These are phyloP conservation scores for Penicillium fuscoglaucum DNA, from an alignment of 2,329 filamentous ascomycete species.

Conservation along the genomic window DNA sequence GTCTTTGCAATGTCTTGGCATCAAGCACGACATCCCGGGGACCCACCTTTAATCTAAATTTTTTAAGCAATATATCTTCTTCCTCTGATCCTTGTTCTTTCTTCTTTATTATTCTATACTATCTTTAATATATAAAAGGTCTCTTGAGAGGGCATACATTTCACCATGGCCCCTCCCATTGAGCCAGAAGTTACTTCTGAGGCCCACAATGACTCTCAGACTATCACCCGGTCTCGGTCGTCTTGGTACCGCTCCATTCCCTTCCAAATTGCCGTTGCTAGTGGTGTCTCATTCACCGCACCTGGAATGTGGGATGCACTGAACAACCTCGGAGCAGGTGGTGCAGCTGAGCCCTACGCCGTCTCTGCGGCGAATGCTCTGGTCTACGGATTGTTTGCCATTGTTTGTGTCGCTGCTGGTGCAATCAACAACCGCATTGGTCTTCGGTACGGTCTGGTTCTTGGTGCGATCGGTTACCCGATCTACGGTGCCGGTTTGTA, in stretches of 20 bases:
- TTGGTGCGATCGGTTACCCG: slow-evolving; percentile 49
- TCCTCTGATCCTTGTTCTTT: background rate
- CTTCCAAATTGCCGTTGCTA: slow-evolving; percentile 27
- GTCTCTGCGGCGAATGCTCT: slow-evolving; percentile 54
- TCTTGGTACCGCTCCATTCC: slow-evolving; percentile 27
- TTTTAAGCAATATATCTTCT: slow-evolving; percentile 1
- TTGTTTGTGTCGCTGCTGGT: slow-evolving; percentile 51
- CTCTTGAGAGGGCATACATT: background rate
- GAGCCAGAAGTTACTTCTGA: slow-evolving; percentile 7
- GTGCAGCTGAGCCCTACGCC: slow-evolving; percentile 53
- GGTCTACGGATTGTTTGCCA: slow-evolving; percentile 49
- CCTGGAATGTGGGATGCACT: slow-evolving; percentile 55
- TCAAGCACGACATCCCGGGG: slow-evolving; percentile 6
- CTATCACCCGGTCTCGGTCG: background rate
- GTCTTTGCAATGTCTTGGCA: background rate
- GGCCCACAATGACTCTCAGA: background rate
- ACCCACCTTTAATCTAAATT: background rate
- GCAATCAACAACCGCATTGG: slow-evolving; percentile 52
- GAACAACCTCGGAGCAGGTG: slow-evolving; percentile 55
- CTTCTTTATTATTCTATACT: background rate
- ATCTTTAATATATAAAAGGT: background rate
- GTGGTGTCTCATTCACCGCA: slow-evolving; percentile 27
- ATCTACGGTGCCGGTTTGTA: slow-evolving; percentile 52
- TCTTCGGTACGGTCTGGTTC: slow-evolving; percentile 43
- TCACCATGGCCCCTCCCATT: slow-evolving; percentile 1